These are phyloP conservation scores for Fulvia fulva DNA, from an alignment of 2,329 filamentous ascomycete genomes.

Conservation along the genomic window DNA sequence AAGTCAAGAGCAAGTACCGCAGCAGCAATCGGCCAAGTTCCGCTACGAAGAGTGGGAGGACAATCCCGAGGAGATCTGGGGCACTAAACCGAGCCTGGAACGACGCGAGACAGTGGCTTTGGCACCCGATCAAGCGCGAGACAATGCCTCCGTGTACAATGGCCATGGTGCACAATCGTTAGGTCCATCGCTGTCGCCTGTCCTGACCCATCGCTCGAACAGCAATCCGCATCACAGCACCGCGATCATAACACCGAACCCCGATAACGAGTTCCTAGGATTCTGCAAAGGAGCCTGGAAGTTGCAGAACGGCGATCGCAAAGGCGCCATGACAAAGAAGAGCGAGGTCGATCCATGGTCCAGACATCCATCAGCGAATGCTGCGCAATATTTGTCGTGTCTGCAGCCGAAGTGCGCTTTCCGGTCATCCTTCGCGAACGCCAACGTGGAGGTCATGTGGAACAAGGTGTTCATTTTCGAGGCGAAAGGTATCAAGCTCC, in stretches of 20 bases:
- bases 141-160: background rate
- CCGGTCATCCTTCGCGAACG: conserved; percentile 38
- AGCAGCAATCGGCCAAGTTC: conserved; percentile 7
- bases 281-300: conserved; percentile 49
- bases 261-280: conserved; percentile 33
- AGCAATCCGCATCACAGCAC: conserved; percentile 12
- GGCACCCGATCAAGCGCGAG: conserved; percentile 9
- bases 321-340: conserved; percentile 29
- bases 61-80: conserved; percentile 29
- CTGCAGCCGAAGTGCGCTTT: conserved; percentile 43
- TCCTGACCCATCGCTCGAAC: conserved; percentile 19
- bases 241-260: conserved; percentile 26
- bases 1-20: conserved; percentile 2
- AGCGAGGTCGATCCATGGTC: conserved; percentile 25
- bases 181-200: conserved; percentile 12
- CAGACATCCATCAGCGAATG: conserved; percentile 22
- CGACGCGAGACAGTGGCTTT: conserved; percentile 20
- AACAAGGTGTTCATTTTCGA: conserved; percentile 22
- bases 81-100: conserved; percentile 14
- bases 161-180: conserved; percentile 2
- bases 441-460: conserved; percentile 28
- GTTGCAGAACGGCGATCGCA: conserved; percentile 33
- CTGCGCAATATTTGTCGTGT: conserved; percentile 36
- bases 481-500: conserved; percentile 39
- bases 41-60: conserved; percentile 28